phyloP scores from a whole-genome alignment of 495 filamentous ascomycete species.

The Hyaloscypha finlandica region DNA sequence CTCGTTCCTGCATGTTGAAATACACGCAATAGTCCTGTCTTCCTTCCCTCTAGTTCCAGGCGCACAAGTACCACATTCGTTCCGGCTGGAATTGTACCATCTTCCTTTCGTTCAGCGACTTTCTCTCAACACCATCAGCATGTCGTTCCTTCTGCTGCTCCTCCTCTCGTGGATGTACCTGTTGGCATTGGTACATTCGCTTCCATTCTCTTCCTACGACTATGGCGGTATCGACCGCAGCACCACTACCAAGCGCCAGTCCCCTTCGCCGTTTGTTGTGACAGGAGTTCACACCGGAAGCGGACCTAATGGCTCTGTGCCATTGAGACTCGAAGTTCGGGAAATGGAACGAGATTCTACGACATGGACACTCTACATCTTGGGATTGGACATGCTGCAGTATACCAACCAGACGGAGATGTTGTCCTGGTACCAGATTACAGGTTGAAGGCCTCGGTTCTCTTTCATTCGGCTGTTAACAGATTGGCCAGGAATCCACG shows the following conservation, averaged over 20 bases:
- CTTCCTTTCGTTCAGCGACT: neutral
- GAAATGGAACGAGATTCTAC: slow-evolving; percentile 57
- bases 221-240: slow-evolving; percentile 16
- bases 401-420: slow-evolving; percentile 50
- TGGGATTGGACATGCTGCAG: slow-evolving; percentile 40
- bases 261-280: neutral
- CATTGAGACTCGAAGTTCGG: slow-evolving; percentile 51
- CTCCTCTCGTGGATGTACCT: neutral
- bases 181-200: neutral
- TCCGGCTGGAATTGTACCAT: neutral
- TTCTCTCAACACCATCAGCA: neutral
- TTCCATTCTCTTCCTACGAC: slow-evolving; percentile 13
- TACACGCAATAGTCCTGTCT: neutral
- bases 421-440: slow-evolving; percentile 63
- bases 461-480: neutral
- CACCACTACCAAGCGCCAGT: slow-evolving; percentile 15
- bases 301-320: slow-evolving; percentile 33
- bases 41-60: neutral
- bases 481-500: slow-evolving; percentile 58
- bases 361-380: slow-evolving; percentile 34
- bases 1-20: neutral
- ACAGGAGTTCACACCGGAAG: slow-evolving; percentile 20
- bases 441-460: slow-evolving; percentile 40
- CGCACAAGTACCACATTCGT: neutral
- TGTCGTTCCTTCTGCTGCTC: neutral